Percentiles rank a stretch among this genome's conserved stretches.
Conservation (phyloP, 1,284 basidiomycete genomes). For the Microbotryomycetes sp. region DNA sequence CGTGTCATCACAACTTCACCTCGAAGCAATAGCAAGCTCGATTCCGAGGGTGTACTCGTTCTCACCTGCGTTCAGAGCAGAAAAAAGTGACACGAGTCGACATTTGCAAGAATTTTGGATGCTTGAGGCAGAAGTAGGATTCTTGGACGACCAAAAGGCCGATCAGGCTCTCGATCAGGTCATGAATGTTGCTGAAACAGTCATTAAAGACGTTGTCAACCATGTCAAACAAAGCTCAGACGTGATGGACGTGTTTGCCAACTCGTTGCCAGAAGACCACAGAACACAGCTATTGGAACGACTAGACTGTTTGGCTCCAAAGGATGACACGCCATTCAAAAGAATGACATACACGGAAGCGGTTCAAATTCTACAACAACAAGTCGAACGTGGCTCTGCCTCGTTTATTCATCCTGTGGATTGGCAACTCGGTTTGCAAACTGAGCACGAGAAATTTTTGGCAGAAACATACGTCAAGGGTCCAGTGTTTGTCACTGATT, state of each 20-base stretch:
- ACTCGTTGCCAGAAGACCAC: not conserved
- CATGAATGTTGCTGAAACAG: constrained; percentile 64
- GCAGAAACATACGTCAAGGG: constrained; percentile 56
- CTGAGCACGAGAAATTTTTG: constrained; percentile 89
- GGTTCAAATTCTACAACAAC: constrained; percentile 53
- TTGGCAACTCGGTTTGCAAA: constrained; percentile 69
- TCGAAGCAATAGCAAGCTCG: constrained; percentile 76
- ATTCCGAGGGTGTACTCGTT: constrained; percentile 82
- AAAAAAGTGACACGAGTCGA: constrained; percentile 77
- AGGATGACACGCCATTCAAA: constrained; percentile 29
- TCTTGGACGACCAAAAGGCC: constrained; percentile 41
- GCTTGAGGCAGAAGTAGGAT: constrained; percentile 88
- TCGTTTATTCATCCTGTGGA: constrained; percentile 48
- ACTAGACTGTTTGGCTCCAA: not conserved
- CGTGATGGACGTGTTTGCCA: not conserved
- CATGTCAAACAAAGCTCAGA: constrained; percentile 7
- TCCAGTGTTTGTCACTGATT: constrained; percentile 88
- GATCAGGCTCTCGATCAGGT: constrained; percentile 48
- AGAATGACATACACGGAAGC: constrained; percentile 77
- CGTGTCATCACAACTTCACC: constrained; percentile 90
- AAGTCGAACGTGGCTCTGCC: constrained; percentile 37
- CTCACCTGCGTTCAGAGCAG: constrained; percentile 87
- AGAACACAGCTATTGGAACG: not conserved
- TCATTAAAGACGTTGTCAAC: constrained; percentile 48
- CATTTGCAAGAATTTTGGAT: constrained; percentile 99